Percentiles rank a stretch among this genome's conserved stretches.
Conservation (phyloP, 352 stramenopile species). For the Globisporangium spiculum region DNA sequence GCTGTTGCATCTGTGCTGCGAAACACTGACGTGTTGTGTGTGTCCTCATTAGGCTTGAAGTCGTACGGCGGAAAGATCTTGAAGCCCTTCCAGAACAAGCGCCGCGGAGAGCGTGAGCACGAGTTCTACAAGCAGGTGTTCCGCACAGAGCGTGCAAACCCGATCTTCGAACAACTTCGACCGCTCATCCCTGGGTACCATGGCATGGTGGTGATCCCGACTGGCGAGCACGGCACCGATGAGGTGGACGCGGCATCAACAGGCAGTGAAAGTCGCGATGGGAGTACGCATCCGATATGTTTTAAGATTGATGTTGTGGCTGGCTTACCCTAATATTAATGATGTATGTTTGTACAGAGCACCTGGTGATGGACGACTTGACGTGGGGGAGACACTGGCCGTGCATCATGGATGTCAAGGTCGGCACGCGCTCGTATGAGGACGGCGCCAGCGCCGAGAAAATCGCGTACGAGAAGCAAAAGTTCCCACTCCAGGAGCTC, state of each 20-base stretch:
- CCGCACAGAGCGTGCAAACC: conserved; percentile 15
- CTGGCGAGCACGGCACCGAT: conserved; percentile 4
- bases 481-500: conserved; percentile 90
- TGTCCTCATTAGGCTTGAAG: conserved; percentile 45
- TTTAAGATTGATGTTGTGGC: background rate
- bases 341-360: conserved; percentile 35
- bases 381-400: conserved; percentile 78
- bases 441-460: conserved; percentile 86
- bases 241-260: background rate
- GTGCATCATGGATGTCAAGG: conserved; percentile 97
- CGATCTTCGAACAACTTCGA: conserved; percentile 29
- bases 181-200: conserved; percentile 61
- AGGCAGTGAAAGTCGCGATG: conserved; percentile 9
- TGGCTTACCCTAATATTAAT: background rate
- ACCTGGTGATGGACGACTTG: conserved; percentile 90
- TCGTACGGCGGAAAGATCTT: conserved; percentile 63
- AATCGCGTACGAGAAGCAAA: conserved; percentile 85
- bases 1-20: background rate
- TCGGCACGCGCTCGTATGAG: conserved; percentile 94
- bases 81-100: conserved; percentile 86
- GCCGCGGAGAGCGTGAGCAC: conserved; percentile 65
- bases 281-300: conserved; percentile 3
- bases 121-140: conserved; percentile 80
- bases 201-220: conserved; percentile 42
- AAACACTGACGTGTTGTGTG: background rate